Evolutionary conservation across 225 moss, liverwort and hornwort genomes (phyloP), one percentile per base, ranked within the genome.

Genomic region (Bryoerythrophyllum caledonicum): DNA sequence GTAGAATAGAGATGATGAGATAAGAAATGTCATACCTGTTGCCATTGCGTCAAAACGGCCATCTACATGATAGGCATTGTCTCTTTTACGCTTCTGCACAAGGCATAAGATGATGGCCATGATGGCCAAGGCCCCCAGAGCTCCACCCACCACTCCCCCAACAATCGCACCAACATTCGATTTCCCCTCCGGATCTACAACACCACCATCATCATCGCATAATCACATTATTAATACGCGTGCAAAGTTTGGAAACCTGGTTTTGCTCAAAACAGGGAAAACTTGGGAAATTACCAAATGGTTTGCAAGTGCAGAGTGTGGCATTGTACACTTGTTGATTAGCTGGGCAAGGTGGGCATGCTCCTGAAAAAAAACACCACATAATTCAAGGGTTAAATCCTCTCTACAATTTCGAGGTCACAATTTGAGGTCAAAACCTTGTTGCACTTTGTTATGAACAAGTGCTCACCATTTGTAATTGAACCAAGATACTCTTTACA

Each of bases 311-410:
- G 77, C 84, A 84, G 52, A 77, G 34, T 4, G 60, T 74, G 23
- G 69, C 5, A 24, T 80, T 74, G 6, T 59, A 60, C 27, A 30
- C 56, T 60, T 60, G 10, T 35, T 80, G 80, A 9, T 59, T 69
- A 60, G 0, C 2, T 60, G 84, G 84, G 76, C 84, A 84, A 28
- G 74, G 77, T 17, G 84, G 80, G 52, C 84, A 84, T 76, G 20
- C 56, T 21, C 77, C 84, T 84, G 72, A 14, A 67, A 28, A n/a
- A n/a, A 32, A 32, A 40, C 48, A 77, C 38, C 12, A 51, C 26
- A 27, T 32, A 32, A 32, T 20, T n/a, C 14, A 24, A 70, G 26
- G 46, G 10, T 72, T 15, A n/a, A 10, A n/a, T 8, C 26, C 48
- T 43, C 4, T 11, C 12, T 6, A 13, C 15, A 63, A 54, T 56